phyloP scores from a whole-genome alignment of 2,329 filamentous ascomycete genomes.

The Penicillium occitanis region DNA sequence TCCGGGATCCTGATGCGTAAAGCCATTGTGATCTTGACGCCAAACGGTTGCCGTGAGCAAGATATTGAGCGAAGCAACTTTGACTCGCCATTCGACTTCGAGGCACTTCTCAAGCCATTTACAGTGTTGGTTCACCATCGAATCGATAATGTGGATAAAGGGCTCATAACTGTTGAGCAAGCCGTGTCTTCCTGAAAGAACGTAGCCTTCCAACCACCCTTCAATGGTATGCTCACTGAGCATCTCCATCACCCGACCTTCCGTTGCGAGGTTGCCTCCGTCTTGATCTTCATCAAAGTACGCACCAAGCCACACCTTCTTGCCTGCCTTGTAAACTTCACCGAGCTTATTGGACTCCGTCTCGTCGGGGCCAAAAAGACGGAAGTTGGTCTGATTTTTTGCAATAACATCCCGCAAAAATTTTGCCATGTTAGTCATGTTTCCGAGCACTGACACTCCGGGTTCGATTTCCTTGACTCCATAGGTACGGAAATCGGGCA shows the following conservation, averaged over 20 bases:
- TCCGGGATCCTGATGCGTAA: slow-evolving; percentile 77
- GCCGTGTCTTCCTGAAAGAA: slow-evolving; percentile 72
- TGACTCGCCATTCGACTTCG: slow-evolving; percentile 75
- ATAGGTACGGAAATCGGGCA: slow-evolving; percentile 71
- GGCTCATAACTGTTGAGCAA: slow-evolving; percentile 79
- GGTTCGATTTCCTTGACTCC: slow-evolving; percentile 61
- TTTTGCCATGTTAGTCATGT: slow-evolving; percentile 68
- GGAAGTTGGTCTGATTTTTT: slow-evolving; percentile 66
- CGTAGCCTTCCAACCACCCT: slow-evolving; percentile 77
- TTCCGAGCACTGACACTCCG: slow-evolving; percentile 57
- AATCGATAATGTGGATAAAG: slow-evolving; percentile 80
- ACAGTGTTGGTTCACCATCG: slow-evolving; percentile 83
- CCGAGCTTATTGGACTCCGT: slow-evolving; percentile 77
- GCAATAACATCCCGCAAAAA: slow-evolving; percentile 69
- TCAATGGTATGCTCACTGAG: slow-evolving; percentile 79
- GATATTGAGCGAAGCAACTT: slow-evolving; percentile 74
- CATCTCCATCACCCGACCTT: slow-evolving; percentile 78
- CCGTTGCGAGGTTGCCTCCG: slow-evolving; percentile 68
- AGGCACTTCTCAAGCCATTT: slow-evolving; percentile 81
- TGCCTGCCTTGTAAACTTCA: slow-evolving; percentile 68
- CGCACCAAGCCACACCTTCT: slow-evolving; percentile 79
- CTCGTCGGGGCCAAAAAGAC: slow-evolving; percentile 76
- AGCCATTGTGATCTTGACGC: slow-evolving; percentile 81
- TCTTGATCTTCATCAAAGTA: slow-evolving; percentile 74
- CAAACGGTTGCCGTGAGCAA: slow-evolving; percentile 75